Evolutionary conservation across 2,329 filamentous ascomycete species (phyloP), one percentile per base, ranked within the genome.

Genomic region (Talaromyces piceae): DNA sequence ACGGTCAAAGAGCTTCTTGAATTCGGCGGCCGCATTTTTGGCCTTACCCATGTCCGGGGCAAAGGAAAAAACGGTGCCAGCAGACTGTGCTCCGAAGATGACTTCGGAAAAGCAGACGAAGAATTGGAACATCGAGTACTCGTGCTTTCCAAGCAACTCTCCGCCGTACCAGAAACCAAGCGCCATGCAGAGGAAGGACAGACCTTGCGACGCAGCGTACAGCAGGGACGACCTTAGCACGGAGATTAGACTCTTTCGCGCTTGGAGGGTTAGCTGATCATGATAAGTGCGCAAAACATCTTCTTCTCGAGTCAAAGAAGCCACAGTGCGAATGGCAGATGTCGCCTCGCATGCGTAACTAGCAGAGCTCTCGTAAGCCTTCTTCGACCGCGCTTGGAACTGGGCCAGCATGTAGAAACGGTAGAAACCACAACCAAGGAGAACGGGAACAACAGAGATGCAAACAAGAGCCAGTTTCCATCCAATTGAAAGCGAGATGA

Each of bases 111-210:
- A 95, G 61, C 88, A 89, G 45, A 95, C 76, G 71, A 96, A 97
- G 77, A 96, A 96, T 59, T 91, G 86, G 68, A 91, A 91, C 61
- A 89, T 77, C 57, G 71, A 67, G 67, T 93, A 91, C 65, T 94
- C 87, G 45, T 70, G 63, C 51, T 78, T 77, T 22, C 79, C 83
- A 48, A 95, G 84, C 27, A 94, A 74, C 0, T 78, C 86, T 23
- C 88, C 87, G 54, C 90, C 90, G 62, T 93, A 95, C 88, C 88
- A 96, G 75, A 96, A 96, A 1, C 86, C 89, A 3, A 96, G 81
- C 0, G 90, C 90, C 54, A 93, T 84, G 58, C 84, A 88, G 46
- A 89, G 75, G 72, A 95, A 94, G 55, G 88, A 81, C 53, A 94
- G 73, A 0, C 87, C 89, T 70, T 96, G 91, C 0, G 89, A 87